Conservation (phyloP, 306 rosid genomes). For the Benincasa hispida region DNA sequence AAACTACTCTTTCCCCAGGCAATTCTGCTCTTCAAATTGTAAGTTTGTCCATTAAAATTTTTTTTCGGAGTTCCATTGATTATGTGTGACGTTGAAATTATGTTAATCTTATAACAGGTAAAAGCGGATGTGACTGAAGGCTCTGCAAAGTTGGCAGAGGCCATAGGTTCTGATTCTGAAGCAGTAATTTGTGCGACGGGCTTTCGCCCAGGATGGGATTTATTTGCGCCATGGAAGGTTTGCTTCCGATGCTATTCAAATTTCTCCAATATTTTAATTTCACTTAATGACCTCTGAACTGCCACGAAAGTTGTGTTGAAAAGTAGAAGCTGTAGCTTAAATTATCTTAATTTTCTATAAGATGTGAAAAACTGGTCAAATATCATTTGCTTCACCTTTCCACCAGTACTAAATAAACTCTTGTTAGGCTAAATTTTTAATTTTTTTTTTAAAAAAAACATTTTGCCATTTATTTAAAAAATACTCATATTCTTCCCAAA, state of each 20-base stretch:
- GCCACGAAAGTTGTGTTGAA: neutral
- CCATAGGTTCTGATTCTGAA: conserved; percentile 65
- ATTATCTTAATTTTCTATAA: neutral
- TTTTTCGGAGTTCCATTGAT: neutral
- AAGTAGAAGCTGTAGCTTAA: neutral
- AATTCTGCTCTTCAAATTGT: conserved; percentile 77
- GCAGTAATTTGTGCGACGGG: conserved; percentile 93
- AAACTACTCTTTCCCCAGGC: conserved; percentile 28
- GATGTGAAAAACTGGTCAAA: neutral
- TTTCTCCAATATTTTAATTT: neutral
- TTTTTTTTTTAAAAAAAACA: too few species aligned
- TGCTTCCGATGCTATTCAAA: neutral
- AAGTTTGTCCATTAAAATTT: conserved; percentile 17
- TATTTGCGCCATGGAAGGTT: conserved; percentile 97
- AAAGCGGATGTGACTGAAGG: conserved; percentile 93
- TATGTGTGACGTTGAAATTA: neutral
- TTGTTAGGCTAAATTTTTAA: too few species aligned
- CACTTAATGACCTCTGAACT: neutral
- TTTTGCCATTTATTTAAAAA: too few species aligned
- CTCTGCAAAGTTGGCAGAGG: conserved; percentile 71
- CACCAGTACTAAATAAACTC: too few species aligned
- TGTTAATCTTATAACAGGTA: conserved; percentile 28
- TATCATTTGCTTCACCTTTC: too few species aligned
- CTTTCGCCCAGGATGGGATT: conserved; percentile 75
- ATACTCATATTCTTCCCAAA: too few species aligned